Evolutionary conservation across 345 rosid species (phyloP), one percentile per base, ranked within the genome.

Genomic region (Eucalyptus victrix): DNA sequence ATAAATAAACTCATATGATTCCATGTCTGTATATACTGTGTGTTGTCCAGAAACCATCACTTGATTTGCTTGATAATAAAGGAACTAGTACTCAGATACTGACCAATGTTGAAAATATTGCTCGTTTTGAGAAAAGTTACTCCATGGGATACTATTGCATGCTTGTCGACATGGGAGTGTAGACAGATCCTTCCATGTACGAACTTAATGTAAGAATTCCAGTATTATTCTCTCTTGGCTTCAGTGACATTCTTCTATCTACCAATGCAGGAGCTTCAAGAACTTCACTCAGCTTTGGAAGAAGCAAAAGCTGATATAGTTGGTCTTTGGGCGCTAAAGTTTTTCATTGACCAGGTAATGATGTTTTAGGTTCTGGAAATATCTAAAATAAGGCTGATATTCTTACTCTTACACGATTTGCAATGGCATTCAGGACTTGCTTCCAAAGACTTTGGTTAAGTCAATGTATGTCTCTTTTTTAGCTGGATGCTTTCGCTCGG

Each of bases 251-350:
- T 56, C 40, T 76, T 86, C 58, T 44, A 58, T 26, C 76, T 87
- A 37, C 89, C 87, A 89, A 87, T 91, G 23, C 91, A 97, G 99
- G 98, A 97, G 94, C 95, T 97, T 72, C 98, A 95, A 93, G 98
- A 97, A 89, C 94, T 97, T 83, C 94, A 97, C 93, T 97, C 98
- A 8, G 94, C 99, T 90, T 85, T 97, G 94, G 99, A 97, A 93
- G 99, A 97, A 94, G 99, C 97, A 89, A 97, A 97, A 93, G 99
- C 98, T 69, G 99, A 97, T 90, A 97, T 97, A 85, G 99, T 96
- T 92, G 99, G 99, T 65, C 96, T 97, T 88, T 97, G 99, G 99
- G 99, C 99, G 30, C 94, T 97, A 56, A 97, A 90, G 90, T 96
- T 97, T 91, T 92, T 97, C 87, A 96, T 97, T 87, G 45, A 88